These are phyloP conservation scores for Anthracocystis walkeri DNA, from an alignment of 1,284 basidiomycete species.

Conservation along the genomic window DNA sequence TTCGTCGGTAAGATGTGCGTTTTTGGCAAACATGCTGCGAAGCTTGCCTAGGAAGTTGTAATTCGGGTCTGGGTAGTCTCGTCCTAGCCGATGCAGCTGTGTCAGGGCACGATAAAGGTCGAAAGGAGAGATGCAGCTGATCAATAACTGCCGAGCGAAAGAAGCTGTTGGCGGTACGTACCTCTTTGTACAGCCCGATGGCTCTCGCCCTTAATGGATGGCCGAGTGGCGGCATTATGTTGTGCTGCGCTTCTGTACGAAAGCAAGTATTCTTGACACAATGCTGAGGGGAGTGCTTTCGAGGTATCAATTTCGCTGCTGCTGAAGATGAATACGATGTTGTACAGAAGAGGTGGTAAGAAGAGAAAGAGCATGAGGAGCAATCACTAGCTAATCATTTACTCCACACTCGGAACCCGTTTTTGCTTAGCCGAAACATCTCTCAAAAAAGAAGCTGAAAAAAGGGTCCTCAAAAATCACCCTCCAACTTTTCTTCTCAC, in stretches of 20 bases:
- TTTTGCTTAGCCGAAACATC: constrained; percentile 17
- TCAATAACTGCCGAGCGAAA: too few species aligned
- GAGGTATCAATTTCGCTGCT: too few species aligned
- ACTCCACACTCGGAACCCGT: constrained; percentile 6
- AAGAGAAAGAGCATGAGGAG: background rate
- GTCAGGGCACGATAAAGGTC: too few species aligned
- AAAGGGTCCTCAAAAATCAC: constrained; percentile 10
- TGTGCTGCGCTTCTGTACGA: background rate
- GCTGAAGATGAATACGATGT: background rate
- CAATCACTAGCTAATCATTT: background rate
- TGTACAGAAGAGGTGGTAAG: background rate
- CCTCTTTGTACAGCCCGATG: constrained; percentile 66
- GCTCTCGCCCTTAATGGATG: constrained; percentile 64
- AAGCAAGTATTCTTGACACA: background rate
- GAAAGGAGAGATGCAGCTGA: too few species aligned
- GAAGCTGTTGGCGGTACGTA: constrained; percentile 11
- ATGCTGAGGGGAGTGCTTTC: background rate
- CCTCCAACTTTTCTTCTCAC: constrained; percentile 1
- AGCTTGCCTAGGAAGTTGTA: constrained; percentile 67
- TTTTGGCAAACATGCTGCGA: constrained; percentile 55
- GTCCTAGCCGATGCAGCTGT: constrained; percentile 65
- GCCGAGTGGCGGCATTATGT: constrained; percentile 62
- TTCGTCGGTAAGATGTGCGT: constrained; percentile 64
- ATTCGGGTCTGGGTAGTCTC: constrained; percentile 68
- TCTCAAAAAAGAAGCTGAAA: constrained; percentile 3